Evolutionary conservation across 352 stramenopile species (phyloP), one percentile per base, ranked within the genome.

Genomic region (Pythium sukuiense): DNA sequence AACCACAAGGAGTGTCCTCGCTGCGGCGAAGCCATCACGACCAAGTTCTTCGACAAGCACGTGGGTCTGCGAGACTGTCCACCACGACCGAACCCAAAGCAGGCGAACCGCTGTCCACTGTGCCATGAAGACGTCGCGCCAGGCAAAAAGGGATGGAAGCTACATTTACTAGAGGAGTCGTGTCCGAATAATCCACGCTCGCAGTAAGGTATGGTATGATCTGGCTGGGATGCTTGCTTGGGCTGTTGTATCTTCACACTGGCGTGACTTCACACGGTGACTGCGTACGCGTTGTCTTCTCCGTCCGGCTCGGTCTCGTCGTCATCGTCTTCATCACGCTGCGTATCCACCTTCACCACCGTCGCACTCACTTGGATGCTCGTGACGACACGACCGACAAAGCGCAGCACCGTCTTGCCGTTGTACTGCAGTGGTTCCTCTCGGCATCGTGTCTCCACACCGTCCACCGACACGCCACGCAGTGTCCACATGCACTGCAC

Each of bases 21-120:
- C 7, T 96, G 88, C 54, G 79, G 83, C 27, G 88, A 96, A 73
- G 88, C 87, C 39, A 95, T 96, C 67, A 93, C 85, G 6, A 54
- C 70, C 26, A 91, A 92, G 67, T 95, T 92, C 55, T 95, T 79
- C 55, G 83, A 93, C 57, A 87, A 92, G 50, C 88, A 96, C 63
- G 83, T 93, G 16, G 71, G 67, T 0, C 71, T 91, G 13, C 84
- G 88, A 49, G 87, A 95, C 71, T 95, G 87, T 32, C 72, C 78
- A 11, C 81, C 79, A 33, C 74, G 81, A 18, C 77, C 76, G 6
- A 76, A 83, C 16, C 76, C 84, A 1, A 82, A 89, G 58, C 67
- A 80, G 11, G 85, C 77, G 49, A 93, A 79, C 39, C 85, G 87
- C n/a, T 95, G 87, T 61, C 82, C 87, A 24, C 77, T 95, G 6